Percentiles rank a stretch among this genome's conserved stretches.
phyloP scores from a whole-genome alignment of 805 yeast species.

The Starmerella sp. region DNA sequence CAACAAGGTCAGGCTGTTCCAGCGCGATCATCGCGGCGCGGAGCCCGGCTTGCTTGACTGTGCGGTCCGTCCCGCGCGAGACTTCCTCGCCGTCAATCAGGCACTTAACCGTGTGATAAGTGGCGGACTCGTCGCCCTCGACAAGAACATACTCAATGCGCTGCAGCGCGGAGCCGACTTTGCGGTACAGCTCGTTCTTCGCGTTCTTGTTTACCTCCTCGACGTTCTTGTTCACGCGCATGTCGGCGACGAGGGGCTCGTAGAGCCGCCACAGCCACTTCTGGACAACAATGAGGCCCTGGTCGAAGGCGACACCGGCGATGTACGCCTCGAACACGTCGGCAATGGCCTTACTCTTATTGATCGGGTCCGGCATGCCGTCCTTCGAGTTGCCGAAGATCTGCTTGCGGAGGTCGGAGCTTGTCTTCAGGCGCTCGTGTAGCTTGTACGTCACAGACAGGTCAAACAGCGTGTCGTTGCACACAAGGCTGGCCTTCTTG shows the following conservation, averaged over 20 bases:
- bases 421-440: slow-evolving; percentile 27
- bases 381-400: not conserved
- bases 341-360: slow-evolving; percentile 53
- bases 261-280: slow-evolving; percentile 29
- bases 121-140: slow-evolving; percentile 28
- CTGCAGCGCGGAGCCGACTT: slow-evolving; percentile 63
- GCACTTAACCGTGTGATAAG: slow-evolving; percentile 55
- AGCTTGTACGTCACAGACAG: slow-evolving; percentile 63
- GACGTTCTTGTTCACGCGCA: slow-evolving; percentile 16
- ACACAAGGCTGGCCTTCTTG: slow-evolving; percentile 57
- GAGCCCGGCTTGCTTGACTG: slow-evolving; percentile 64
- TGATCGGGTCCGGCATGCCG: slow-evolving; percentile 9
- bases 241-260: slow-evolving; percentile 28
- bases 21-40: slow-evolving; percentile 79
- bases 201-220: slow-evolving; percentile 48
- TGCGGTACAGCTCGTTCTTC: slow-evolving; percentile 55
- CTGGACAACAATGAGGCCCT: slow-evolving; percentile 24
- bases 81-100: slow-evolving; percentile 50
- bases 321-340: slow-evolving; percentile 91
- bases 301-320: slow-evolving; percentile 51
- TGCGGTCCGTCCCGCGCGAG: slow-evolving; percentile 63
- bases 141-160: slow-evolving; percentile 45
- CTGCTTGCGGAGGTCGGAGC: slow-evolving; percentile 11
- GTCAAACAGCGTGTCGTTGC: slow-evolving; percentile 57
- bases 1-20: slow-evolving; percentile 44